These are phyloP conservation scores for Yamadazyma conglobata DNA, from an alignment of 1,139 yeast species.

Conservation along the genomic window DNA sequence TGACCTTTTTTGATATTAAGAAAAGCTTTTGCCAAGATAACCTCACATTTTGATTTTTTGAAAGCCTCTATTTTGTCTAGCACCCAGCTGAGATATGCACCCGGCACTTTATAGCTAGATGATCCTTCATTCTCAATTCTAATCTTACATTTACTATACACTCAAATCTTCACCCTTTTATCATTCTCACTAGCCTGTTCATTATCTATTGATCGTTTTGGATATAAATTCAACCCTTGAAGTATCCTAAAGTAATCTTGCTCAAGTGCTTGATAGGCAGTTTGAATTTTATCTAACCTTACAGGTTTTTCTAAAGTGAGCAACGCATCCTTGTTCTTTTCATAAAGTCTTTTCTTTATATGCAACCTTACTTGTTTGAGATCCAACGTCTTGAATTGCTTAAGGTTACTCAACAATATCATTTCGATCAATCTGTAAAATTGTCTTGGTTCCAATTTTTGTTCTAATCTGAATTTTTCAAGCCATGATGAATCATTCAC, in stretches of 20 bases:
- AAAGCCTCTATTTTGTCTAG: no score
- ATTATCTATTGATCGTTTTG: no score
- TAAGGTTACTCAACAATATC: conserved; percentile 52
- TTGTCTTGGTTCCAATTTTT: conserved; percentile 76
- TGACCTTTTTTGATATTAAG: no score
- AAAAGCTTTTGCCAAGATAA: no score
- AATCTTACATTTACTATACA: conserved; percentile 1
- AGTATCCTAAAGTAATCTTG: conserved; percentile 66
- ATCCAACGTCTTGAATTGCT: conserved; percentile 22
- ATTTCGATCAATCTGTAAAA: conserved; percentile 75
- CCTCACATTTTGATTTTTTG: no score
- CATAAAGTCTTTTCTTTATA: conserved; percentile 69
- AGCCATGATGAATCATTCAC: conserved; percentile 40
- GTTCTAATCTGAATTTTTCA: conserved; percentile 26
- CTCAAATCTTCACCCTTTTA: conserved; percentile 5
- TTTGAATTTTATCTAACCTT: conserved; percentile 65
- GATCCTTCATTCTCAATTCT: no score
- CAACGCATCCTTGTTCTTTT: conserved; percentile 77
- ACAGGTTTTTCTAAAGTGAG: conserved; percentile 60
- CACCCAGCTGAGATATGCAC: no score
- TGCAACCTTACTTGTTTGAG: conserved; percentile 49
- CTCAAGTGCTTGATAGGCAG: conserved; percentile 65
- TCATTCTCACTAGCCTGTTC: conserved; percentile 14
- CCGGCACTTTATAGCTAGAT: no score
- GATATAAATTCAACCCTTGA: conserved; percentile 29